phyloP scores from a whole-genome alignment of 768 basidiomycete species.

The Tubosaeta sp. region DNA sequence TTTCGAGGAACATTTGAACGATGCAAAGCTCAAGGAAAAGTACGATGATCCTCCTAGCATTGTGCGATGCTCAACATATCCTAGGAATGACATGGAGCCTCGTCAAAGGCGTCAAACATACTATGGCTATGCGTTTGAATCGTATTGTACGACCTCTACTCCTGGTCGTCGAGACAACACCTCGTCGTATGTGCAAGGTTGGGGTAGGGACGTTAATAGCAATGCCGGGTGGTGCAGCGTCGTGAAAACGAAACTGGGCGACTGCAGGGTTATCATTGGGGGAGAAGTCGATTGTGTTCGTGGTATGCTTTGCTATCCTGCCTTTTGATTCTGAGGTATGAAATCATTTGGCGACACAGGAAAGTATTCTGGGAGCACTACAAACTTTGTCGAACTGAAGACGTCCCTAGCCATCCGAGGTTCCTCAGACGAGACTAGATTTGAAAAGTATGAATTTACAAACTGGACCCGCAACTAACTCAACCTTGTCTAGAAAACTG shows the following conservation, averaged over 20 bases:
- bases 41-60: constrained; percentile 30
- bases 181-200: constrained; percentile 40
- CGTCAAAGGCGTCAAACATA: constrained; percentile 65
- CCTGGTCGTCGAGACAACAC: constrained; percentile 19
- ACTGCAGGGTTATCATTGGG: constrained; percentile 69
- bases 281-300: constrained; percentile 90
- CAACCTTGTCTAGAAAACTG: constrained; percentile 58
- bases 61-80: neutral
- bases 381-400: constrained; percentile 82
- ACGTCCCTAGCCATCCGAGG: constrained; percentile 72
- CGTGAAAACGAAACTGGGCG: constrained; percentile 78
- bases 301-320: constrained; percentile 39
- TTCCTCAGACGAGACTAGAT: constrained; percentile 59
- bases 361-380: constrained; percentile 54
- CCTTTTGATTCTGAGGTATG: neutral
- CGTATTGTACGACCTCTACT: constrained; percentile 63
- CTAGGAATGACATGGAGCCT: constrained; percentile 62
- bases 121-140: constrained; percentile 88
- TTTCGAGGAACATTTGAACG: constrained; percentile 66
- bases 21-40: constrained; percentile 61
- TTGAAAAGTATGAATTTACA: constrained; percentile 61
- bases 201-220: constrained; percentile 81
- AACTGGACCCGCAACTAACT: neutral
- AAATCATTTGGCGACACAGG: constrained; percentile 39
- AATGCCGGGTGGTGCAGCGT: constrained; percentile 90